These are phyloP conservation scores for Phytomonas sp. DNA, from an alignment of 208 protist species.

Conservation along the genomic window DNA sequence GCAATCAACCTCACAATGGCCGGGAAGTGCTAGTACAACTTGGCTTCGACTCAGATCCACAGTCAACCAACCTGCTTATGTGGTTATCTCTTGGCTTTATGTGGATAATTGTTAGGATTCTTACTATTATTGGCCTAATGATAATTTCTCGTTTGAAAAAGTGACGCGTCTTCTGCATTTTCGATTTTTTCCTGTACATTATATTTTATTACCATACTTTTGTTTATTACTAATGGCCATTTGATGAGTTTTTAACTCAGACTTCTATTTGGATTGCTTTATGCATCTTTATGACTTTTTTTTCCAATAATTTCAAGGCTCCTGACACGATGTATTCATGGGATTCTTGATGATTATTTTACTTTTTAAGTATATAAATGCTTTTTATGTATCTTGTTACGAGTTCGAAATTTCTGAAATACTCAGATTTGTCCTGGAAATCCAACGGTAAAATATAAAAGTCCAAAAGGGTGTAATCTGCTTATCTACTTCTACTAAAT, in stretches of 20 bases:
- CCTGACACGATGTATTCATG: too few relatives aligned
- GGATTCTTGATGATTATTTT: too few relatives aligned
- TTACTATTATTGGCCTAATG: constrained; percentile 27
- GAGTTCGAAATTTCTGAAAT: too few relatives aligned
- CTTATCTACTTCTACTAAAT: not conserved
- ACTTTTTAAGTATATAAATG: too few relatives aligned
- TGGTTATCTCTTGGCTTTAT: constrained; percentile 53
- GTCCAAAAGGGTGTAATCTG: not conserved
- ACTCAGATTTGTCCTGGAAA: too few relatives aligned
- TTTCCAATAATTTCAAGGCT: too few relatives aligned
- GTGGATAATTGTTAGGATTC: constrained; percentile 31
- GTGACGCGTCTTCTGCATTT: not conserved
- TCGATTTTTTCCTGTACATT: not conserved
- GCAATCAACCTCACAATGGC: constrained; percentile 35
- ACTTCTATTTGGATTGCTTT: not conserved
- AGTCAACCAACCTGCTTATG: constrained; percentile 41
- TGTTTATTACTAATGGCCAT: not conserved
- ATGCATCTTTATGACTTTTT: not conserved
- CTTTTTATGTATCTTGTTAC: too few relatives aligned
- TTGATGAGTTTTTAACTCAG: not conserved
- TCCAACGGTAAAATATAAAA: not conserved
- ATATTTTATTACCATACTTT: not conserved
- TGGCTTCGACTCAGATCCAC: constrained; percentile 39
- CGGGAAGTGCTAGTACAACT: constrained; percentile 37
- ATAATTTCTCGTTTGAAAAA: constrained; percentile 16